Evolutionary conservation across 495 filamentous ascomycete species (phyloP), one percentile per base, ranked within the genome.

Genomic region (Clavariopsis aquatica): DNA sequence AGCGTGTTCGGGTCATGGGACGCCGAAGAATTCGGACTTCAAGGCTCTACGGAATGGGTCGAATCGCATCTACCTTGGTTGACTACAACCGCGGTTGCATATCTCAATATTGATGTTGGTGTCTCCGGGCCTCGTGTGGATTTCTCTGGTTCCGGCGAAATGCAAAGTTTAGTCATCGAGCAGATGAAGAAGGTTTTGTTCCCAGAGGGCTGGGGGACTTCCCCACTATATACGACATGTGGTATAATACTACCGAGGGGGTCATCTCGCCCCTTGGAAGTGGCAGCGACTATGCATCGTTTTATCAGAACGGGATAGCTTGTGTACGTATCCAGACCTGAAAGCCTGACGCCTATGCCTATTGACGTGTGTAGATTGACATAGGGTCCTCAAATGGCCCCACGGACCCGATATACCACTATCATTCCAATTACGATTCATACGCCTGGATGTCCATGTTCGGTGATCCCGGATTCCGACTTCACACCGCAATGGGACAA

Each of bases 71-170:
- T 69, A 20, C 66, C 66, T 6, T 69, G 66, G 62, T 60, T 68
- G 12, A 59, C 43, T 1, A 45, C 31, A 34, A 64, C 61, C 23
- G 71, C 74, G 3, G 71, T 89, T 15, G 85, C 85, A 1, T 89
- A 89, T 62, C 66, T 90, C 38, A 89, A 90, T 69, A 78, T 89
- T 22, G 87, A 89, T 69, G 79, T 87, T 8, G 85, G 78, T 41
- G 77, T 80, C 19, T 65, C 75, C 27, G 85, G 85, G 2, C 69
- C 72, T 1, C 47, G 57, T 12, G 62, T 69, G 0, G 43, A 23
- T 10, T 60, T 73, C 23, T 56, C 69, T 9, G 71, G 71, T 5
- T 60, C 57, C 45, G 69, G 69, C 6, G 71, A 73, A 24, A 52
- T 74, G 12, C 69, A 74, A 36, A 46, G 43, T 0, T 64, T 73